These are phyloP conservation scores for Trichophyton benhamiae DNA, from an alignment of 2,329 filamentous ascomycete species.

Conservation along the genomic window DNA sequence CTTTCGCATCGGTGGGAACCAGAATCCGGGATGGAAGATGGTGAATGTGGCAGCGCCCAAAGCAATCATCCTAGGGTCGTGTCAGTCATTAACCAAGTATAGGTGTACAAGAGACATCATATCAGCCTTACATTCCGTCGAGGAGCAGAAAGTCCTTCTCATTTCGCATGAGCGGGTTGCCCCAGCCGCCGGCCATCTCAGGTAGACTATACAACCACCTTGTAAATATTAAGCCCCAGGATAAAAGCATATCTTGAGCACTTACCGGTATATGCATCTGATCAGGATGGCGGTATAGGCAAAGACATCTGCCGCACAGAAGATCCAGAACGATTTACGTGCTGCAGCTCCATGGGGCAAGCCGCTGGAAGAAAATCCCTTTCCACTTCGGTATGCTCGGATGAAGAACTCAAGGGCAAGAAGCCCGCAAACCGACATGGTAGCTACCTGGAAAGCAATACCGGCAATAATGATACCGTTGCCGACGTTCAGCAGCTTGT, in stretches of 20 bases:
- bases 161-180: constrained; percentile 34
- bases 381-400: constrained; percentile 20
- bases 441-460: constrained; percentile 45
- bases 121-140: constrained; percentile 35
- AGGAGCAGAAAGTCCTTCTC: constrained; percentile 38
- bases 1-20: constrained; percentile 12
- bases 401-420: constrained; percentile 37
- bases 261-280: constrained; percentile 35
- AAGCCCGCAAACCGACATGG: constrained; percentile 30
- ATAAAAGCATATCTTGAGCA: neutral
- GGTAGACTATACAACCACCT: constrained; percentile 28
- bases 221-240: neutral
- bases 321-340: constrained; percentile 16
- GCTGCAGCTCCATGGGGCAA: constrained; percentile 21
- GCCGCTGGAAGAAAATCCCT: constrained; percentile 13
- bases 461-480: constrained; percentile 48
- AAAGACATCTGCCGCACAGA: constrained; percentile 22
- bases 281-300: constrained; percentile 32
- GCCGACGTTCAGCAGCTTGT: constrained; percentile 34
- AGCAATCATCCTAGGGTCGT: constrained; percentile 33
- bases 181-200: constrained; percentile 41
- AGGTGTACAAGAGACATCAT: neutral
- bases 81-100: neutral
- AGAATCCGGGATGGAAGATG: constrained; percentile 35
- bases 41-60: constrained; percentile 32